Evolutionary conservation across 1,139 yeast genomes (phyloP).

Genomic region (Protomyces lactucae-debilis): DNA sequence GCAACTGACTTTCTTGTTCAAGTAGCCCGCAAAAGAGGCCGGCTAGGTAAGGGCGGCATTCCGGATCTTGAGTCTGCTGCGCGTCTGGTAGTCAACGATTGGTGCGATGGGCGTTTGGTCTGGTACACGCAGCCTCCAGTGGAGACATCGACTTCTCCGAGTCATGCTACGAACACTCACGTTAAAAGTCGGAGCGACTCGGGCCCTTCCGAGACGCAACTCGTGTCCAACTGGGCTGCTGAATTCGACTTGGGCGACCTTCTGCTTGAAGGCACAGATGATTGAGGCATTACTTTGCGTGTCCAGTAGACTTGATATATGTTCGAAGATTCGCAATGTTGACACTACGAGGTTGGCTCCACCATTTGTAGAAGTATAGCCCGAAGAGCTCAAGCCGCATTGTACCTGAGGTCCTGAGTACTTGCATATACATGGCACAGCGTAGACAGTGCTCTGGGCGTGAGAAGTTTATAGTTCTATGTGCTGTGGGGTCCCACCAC

Average conservation of each 20-base stretch:
- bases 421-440: no score
- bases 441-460: no score
- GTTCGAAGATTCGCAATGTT: no score
- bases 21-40: slow-evolving; percentile 86
- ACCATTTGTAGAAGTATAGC: no score
- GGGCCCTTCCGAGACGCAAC: slow-evolving; percentile 54
- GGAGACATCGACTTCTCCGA: slow-evolving; percentile 35
- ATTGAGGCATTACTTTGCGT: neutral
- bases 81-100: slow-evolving; percentile 74
- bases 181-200: no score
- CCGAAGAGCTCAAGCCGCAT: no score
- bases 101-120: slow-evolving; percentile 92
- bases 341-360: no score
- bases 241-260: slow-evolving; percentile 89
- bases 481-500: no score
- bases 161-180: no score
- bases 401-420: no score
- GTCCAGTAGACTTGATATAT: no score
- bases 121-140: slow-evolving; percentile 58
- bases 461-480: no score
- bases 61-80: slow-evolving; percentile 89
- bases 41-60: slow-evolving; percentile 87
- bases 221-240: slow-evolving; percentile 87
- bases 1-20: slow-evolving; percentile 79
- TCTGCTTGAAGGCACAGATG: slow-evolving; percentile 38